A percentile compares a stretch with the other conserved stretches of the same genome.
These are phyloP conservation scores for Liriodendron chinense DNA, from an alignment of 164 flowering plant species.

Conservation along the genomic window DNA sequence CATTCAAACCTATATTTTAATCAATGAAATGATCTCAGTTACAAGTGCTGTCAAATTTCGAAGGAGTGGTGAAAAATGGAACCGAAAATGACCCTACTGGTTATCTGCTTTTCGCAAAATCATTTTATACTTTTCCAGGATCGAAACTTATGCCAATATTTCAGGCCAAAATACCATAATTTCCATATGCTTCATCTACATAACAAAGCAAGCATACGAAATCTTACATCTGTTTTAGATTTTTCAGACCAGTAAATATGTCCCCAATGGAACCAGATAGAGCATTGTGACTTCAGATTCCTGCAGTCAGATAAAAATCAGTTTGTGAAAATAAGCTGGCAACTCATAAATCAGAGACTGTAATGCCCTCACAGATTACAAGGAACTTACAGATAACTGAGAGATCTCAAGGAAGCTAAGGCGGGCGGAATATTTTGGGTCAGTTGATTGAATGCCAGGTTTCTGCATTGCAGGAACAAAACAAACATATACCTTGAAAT, in stretches of 20 bases:
- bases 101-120: background rate
- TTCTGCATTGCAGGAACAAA: constrained; percentile 38
- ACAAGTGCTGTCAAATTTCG: too few relatives aligned
- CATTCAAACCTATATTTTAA: background rate
- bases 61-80: too few relatives aligned
- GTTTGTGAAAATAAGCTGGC: background rate
- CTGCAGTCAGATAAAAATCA: constrained; percentile 32
- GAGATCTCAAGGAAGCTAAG: constrained; percentile 38
- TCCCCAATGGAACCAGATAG: constrained; percentile 71
- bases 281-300: constrained; percentile 75
- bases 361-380: constrained; percentile 6
- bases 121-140: background rate
- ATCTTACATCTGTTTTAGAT: constrained; percentile 61
- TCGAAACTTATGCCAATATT: too few relatives aligned
- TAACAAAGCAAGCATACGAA: background rate
- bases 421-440: constrained; percentile 49
- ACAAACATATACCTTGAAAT: background rate
- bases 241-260: constrained; percentile 53
- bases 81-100: background rate
- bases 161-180: background rate
- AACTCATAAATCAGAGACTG: background rate
- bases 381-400: constrained; percentile 63
- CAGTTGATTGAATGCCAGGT: constrained; percentile 65
- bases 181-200: background rate
- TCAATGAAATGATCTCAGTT: background rate